Conservation (phyloP, 169 alveolate genomes). For the Ichthyophthirius multifiliis region DNA sequence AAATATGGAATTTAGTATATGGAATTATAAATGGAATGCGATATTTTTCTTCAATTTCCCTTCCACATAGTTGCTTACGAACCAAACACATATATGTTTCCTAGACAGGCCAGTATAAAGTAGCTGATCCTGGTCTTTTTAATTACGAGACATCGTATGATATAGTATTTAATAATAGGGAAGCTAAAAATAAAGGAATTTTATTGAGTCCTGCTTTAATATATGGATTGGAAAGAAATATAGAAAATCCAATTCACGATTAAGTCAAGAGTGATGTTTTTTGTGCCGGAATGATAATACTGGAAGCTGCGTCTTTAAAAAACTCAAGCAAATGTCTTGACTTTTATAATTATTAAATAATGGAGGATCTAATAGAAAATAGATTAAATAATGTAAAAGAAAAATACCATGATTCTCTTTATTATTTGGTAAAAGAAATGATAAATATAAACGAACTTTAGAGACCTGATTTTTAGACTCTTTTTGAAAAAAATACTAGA, state of each 20-base stretch:
- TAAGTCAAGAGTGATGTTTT: constrained; percentile 6
- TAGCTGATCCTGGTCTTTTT: constrained; percentile 19
- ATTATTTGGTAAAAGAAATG: not conserved
- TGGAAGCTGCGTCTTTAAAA: not conserved
- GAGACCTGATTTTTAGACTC: not conserved
- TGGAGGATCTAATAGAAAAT: not conserved
- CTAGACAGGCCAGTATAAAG: not conserved
- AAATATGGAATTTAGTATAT: not conserved
- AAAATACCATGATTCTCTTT: constrained; percentile 11
- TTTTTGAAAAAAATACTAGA: not conserved
- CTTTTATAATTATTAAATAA: not conserved
- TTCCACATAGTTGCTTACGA: not conserved
- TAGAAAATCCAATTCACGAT: constrained; percentile 6
- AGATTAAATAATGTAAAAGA: not conserved
- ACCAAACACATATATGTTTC: not conserved
- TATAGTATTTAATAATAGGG: not conserved
- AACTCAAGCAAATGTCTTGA: not conserved
- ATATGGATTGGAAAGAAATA: not conserved
- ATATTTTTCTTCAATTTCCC: not conserved
- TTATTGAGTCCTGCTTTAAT: not conserved
- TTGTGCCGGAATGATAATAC: constrained; percentile 1
- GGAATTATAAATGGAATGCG: not conserved
- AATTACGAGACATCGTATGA: not conserved
- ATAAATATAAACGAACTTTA: not conserved
- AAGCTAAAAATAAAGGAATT: not conserved